Conservation (phyloP, 306 rosid genomes). For the Hippophae gyantsensis region DNA sequence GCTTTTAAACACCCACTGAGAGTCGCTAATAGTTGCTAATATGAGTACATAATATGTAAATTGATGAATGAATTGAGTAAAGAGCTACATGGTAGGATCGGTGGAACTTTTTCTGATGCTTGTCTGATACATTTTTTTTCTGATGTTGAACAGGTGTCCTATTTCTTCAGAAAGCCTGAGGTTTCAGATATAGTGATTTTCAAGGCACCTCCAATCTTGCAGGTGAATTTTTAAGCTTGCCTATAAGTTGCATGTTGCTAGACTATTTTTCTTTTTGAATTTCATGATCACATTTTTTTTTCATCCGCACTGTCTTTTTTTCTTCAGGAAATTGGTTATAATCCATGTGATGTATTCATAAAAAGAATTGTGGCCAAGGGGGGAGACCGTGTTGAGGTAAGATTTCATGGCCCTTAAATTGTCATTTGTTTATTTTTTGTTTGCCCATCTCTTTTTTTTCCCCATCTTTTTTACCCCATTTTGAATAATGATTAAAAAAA, state of each 20-base stretch:
- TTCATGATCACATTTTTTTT: conserved; percentile 12
- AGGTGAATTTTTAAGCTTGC: conserved; percentile 33
- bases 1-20: no score
- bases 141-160: conserved; percentile 54
- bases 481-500: not conserved
- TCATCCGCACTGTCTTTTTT: not conserved
- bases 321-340: conserved; percentile 55
- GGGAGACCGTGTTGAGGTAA: conserved; percentile 81
- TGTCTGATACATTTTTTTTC: not conserved
- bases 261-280: conserved; percentile 1
- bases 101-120: no score
- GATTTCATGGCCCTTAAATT: conserved; percentile 6
- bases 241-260: not conserved
- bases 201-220: conserved; percentile 68
- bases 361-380: conserved; percentile 91
- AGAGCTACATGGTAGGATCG: no score
- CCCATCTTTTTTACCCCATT: not conserved
- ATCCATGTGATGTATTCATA: conserved; percentile 60
- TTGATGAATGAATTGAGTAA: no score
- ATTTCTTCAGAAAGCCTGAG: conserved; percentile 69
- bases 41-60: no score
- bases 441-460: not conserved
- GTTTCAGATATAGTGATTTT: conserved; percentile 90
- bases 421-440: not conserved
- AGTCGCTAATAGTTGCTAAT: no score